phyloP scores from a whole-genome alignment of 345 rosid genomes.

The Acer campestre region DNA sequence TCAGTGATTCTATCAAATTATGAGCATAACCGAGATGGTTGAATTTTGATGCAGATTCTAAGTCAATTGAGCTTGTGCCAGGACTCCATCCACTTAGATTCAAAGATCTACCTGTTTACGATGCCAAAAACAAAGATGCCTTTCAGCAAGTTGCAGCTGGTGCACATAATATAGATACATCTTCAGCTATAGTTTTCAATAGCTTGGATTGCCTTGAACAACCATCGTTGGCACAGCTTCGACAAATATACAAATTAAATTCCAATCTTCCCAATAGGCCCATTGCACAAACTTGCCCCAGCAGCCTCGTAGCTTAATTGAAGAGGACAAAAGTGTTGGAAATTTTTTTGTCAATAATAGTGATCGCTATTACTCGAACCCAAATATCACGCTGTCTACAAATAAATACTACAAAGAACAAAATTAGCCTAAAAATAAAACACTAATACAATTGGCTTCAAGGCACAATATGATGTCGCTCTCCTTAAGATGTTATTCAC shows the following conservation, averaged over 20 bases:
- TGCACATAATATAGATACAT: constrained; percentile 15
- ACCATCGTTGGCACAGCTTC: background rate
- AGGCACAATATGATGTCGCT: too few species aligned
- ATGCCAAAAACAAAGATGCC: constrained; percentile 18
- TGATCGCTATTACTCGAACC: too few species aligned
- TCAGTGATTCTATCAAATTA: background rate
- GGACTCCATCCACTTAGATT: constrained; percentile 23
- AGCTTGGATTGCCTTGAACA: constrained; percentile 31
- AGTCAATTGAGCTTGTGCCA: constrained; percentile 5
- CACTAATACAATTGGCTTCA: too few species aligned
- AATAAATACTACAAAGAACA: too few species aligned
- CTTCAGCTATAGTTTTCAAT: constrained; percentile 37
- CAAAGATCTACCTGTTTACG: constrained; percentile 32
- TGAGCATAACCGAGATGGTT: background rate
- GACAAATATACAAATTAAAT: constrained; percentile 14
- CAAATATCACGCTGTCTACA: too few species aligned
- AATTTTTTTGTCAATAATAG: too few species aligned
- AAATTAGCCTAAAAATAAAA: too few species aligned
- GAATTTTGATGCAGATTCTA: constrained; percentile 16
- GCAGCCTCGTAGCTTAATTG: constrained; percentile 25
- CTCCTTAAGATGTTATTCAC: too few species aligned
- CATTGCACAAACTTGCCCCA: constrained; percentile 24
- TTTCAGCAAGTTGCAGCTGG: constrained; percentile 12
- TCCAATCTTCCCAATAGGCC: constrained; percentile 34
- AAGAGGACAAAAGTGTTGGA: constrained; percentile 29